Percentiles rank a stretch among this genome's conserved stretches.
Evolutionary conservation across 2,329 filamentous ascomycete species (phyloP).

Genomic region (Microsporum audouinii): DNA sequence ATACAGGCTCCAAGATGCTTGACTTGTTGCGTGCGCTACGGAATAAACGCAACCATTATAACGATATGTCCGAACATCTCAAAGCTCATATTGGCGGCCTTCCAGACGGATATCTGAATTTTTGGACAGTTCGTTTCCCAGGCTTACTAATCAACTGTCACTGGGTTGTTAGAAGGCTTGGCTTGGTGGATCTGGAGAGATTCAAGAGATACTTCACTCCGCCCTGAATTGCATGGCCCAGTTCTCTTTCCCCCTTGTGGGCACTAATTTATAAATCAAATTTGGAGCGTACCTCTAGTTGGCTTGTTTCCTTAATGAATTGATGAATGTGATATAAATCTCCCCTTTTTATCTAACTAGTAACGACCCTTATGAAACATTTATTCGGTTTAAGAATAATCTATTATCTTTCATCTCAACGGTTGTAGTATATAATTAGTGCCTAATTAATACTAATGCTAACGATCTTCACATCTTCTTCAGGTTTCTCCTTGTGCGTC

Average conservation of each 20-base stretch:
- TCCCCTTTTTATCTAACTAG: neutral
- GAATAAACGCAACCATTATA: conserved; percentile 97
- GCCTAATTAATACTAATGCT: conserved; percentile 49
- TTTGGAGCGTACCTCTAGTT: neutral
- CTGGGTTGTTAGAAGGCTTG: conserved; percentile 56
- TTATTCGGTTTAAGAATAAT: too few relatives aligned
- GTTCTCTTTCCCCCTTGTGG: neutral
- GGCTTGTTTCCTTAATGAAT: neutral
- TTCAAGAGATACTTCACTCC: conserved; percentile 34
- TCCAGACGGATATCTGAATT: conserved; percentile 69
- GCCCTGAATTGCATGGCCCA: conserved; percentile 13
- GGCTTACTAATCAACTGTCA: conserved; percentile 68
- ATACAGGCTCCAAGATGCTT: conserved; percentile 69
- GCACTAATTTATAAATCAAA: neutral
- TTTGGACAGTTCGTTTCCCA: conserved; percentile 74
- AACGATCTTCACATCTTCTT: conserved; percentile 94
- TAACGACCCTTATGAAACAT: neutral
- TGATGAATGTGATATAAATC: neutral
- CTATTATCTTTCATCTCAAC: too few relatives aligned
- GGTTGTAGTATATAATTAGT: neutral
- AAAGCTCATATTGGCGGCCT: conserved; percentile 61
- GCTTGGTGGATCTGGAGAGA: conserved; percentile 39
- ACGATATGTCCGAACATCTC: conserved; percentile 78
- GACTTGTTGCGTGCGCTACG: conserved; percentile 79
- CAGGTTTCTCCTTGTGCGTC: conserved; percentile 82